Base-by-base conservation (phyloP, 108 stramenopile genomes). In the Discostella stelligeroides region DNA sequence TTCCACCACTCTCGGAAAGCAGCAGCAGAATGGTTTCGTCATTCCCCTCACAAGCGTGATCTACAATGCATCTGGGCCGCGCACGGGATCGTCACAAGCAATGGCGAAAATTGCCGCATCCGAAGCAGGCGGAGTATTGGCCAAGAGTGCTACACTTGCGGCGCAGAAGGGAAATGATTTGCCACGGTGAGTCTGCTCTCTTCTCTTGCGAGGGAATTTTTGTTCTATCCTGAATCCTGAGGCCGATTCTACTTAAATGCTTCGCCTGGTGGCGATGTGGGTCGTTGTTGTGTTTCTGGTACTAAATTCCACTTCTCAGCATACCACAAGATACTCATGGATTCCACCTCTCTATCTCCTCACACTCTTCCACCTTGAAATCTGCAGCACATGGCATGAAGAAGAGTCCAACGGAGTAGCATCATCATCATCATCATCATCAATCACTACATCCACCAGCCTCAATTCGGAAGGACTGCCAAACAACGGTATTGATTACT, bases 391-490 rank as follows among this genome's bases (percentile, higher is more conserved):
- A n/a, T 82, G 82, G 82, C 82, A 82, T 39, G 77, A 75, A 38
- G 73, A 74, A 18, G 61, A 74, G 34, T 70, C 63, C 4, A 56
- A 66, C 23, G 75, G 68, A 13, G 59, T 61, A 17, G 89, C 89
- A 4, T n/a, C n/a, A n/a, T n/a, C n/a, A n/a, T n/a, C n/a, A n/a
- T n/a, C n/a, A n/a, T n/a, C n/a, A n/a, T n/a, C n/a, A n/a, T n/a
- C n/a, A n/a, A n/a, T n/a, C n/a, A n/a, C n/a, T n/a, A n/a, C n/a
- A n/a, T n/a, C n/a, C n/a, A n/a, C n/a, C n/a, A 76, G 75, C 42
- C 74, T 95, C 64, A 97, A 97, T 61, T 95, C 92, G 10, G 96
- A 97, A 77, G 96, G 96, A 24, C 84, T 97, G 18, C 96, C 96
- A 15, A 97, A 97, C 78, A 82, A 68, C 51, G 93, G 93, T 11